Base-by-base conservation (phyloP, 768 basidiomycete species). In the Saitozyma podzolica region DNA sequence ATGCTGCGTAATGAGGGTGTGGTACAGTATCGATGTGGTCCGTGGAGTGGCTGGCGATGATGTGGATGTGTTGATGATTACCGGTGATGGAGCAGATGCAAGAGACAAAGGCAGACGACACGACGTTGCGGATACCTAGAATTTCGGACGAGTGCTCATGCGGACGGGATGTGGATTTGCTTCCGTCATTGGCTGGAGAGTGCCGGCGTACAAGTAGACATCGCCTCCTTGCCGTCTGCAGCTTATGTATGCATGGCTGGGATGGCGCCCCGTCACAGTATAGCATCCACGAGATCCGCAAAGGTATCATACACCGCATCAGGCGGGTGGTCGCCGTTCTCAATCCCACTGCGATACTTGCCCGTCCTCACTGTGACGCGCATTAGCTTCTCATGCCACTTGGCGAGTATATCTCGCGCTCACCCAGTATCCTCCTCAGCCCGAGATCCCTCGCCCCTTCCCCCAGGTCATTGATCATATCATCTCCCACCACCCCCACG, bases 341-440 rank as follows among this genome's bases (percentile, higher is more conserved):
- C 88, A 66, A 87, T 86, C 3, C 86, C 87, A 4, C 78, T 17
- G 2, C 88, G 82, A 71, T 88, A 89, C 69, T 89, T 90, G 10
- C 89, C 88, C 6, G 88, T 87, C 70, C 82, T 83, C 20, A 88
- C 88, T 86, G 60, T 29, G 5, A 48, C 47, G 17, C 41, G 50
- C 53, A 64, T 42, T 37, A 29, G 56, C 43, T 62, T 42, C 43
- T 67, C 54, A 53, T 54, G 17, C 20, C 20, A 47, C 57, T 55
- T 49, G 49, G 58, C 64, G 3, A 41, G 43, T 66, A 43, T 19
- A 9, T 43, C 6, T 29, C 29, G 2, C 5, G 70, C 84, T 53
- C 66, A 88, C 87, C 88, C 19, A 90, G 80, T 8, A 87, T 83
- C 41, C 88, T 77, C 83, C 83, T 85, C 48, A 90, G 74, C 1